These are phyloP conservation scores for Vinca minor DNA, from an alignment of 257 asterid species.

Conservation along the genomic window DNA sequence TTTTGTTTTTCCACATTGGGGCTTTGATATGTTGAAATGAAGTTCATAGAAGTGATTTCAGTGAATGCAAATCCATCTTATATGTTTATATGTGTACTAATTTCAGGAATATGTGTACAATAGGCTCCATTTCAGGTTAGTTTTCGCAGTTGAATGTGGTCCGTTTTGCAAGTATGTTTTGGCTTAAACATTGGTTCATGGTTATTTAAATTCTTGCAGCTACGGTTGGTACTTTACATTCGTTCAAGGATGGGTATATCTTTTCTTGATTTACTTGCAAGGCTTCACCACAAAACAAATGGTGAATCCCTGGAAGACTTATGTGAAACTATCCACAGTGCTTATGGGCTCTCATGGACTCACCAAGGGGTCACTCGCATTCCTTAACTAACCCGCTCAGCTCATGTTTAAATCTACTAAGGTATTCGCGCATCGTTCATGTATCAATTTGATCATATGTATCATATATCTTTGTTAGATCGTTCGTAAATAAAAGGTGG, in stretches of 20 bases:
- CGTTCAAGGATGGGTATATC: conserved; percentile 92
- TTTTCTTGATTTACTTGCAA: conserved; percentile 56
- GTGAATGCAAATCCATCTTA: background rate
- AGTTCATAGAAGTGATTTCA: background rate
- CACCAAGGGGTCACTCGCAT: conserved; percentile 84
- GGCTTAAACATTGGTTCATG: conserved; percentile 2
- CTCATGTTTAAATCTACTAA: conserved; percentile 97
- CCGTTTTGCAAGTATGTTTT: background rate
- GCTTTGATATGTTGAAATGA: background rate
- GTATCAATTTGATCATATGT: no score
- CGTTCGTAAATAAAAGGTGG: no score
- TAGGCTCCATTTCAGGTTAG: conserved; percentile 87
- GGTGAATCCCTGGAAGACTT: conserved; percentile 94
- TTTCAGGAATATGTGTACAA: conserved; percentile 93
- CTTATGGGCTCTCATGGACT: conserved; percentile 95
- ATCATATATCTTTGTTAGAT: no score
- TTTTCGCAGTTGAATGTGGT: background rate
- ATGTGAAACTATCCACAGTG: conserved; percentile 75
- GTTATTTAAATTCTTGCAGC: conserved; percentile 31
- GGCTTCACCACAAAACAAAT: conserved; percentile 84
- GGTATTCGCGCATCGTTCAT: no score
- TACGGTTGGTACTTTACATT: conserved; percentile 96
- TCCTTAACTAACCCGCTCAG: conserved; percentile 88
- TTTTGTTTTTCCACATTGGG: no score
- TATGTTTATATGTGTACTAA: background rate